Evolutionary conservation across 352 stramenopile genomes (phyloP).

Genomic region (Phytophthora fragariae): DNA sequence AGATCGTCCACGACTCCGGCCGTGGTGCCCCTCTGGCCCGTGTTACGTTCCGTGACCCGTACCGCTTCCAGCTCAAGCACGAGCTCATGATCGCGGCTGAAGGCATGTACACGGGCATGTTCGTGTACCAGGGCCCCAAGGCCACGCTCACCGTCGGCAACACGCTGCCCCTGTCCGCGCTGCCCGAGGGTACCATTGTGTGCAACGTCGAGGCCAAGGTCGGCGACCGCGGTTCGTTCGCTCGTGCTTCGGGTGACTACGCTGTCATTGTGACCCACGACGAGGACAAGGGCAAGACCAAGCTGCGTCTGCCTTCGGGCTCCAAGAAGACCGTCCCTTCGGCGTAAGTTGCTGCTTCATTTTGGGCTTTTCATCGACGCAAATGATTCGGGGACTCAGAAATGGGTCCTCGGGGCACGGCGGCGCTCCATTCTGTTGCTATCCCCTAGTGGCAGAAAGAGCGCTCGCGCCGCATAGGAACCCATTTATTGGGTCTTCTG

Average conservation of each 20-base stretch:
- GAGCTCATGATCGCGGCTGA: constrained; percentile 98
- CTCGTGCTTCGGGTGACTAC: constrained; percentile 97
- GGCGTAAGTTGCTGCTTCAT: constrained; percentile 78
- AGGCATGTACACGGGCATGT: constrained; percentile 99
- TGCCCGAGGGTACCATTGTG: constrained; percentile 99
- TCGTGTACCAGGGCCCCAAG: constrained; percentile 99
- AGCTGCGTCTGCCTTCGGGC: constrained; percentile 95
- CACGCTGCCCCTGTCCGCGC: constrained; percentile 94
- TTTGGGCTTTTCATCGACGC: constrained; percentile 21
- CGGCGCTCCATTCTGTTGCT: constrained; percentile 25
- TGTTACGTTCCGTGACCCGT: constrained; percentile 94
- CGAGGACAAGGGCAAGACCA: constrained; percentile 98
- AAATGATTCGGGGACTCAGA: constrained; percentile 35
- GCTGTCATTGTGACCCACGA: constrained; percentile 99
- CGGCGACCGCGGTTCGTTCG: constrained; percentile 97
- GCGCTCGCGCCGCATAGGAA: constrained; percentile 36
- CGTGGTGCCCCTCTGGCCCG: constrained; percentile 96
- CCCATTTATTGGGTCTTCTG: constrained; percentile 3
- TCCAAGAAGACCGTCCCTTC: constrained; percentile 97
- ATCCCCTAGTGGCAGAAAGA: constrained; percentile 18
- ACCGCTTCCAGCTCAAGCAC: constrained; percentile 91
- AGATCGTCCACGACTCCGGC: constrained; percentile 99
- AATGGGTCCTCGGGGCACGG: constrained; percentile 41
- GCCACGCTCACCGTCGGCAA: constrained; percentile 96
- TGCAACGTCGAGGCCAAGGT: constrained; percentile 98